Evolutionary conservation across 2,329 filamentous ascomycete species (phyloP).

Genomic region (Fusarium coffeatum): DNA sequence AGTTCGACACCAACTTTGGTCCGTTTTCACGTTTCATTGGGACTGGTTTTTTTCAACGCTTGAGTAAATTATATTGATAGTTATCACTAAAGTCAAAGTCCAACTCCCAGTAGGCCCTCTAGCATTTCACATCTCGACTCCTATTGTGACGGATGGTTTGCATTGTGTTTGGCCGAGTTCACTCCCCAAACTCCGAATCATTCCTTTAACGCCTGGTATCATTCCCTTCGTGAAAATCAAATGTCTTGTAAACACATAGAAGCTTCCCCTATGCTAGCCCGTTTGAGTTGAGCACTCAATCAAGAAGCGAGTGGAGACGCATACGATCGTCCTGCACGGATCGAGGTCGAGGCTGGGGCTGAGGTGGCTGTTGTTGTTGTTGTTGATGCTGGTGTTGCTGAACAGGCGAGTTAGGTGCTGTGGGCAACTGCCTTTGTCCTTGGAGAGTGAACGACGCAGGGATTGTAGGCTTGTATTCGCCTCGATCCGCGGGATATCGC

Average conservation of each 20-base stretch:
- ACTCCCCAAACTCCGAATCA: conserved; percentile 3
- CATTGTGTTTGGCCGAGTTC: not conserved
- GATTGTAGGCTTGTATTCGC: conserved; percentile 8
- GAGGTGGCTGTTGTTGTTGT: conserved; percentile 6
- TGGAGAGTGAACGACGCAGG: not conserved
- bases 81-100: not conserved
- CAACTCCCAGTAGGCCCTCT: not conserved
- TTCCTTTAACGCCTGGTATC: conserved; percentile 34
- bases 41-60: not conserved
- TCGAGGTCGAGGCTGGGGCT: conserved; percentile 16
- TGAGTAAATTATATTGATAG: not conserved
- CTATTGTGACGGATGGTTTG: not conserved
- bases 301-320: conserved; percentile 42
- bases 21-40: not conserved
- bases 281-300: conserved; percentile 2
- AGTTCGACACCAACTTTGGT: not conserved
- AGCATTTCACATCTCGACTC: not conserved
- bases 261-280: not conserved
- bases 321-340: conserved; percentile 42
- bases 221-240: conserved; percentile 19
- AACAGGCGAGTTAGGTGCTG: conserved; percentile 46
- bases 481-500: conserved; percentile 1
- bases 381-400: conserved; percentile 30
- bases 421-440: conserved; percentile 43
- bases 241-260: not conserved